These are phyloP conservation scores for Fomitopsis serialis DNA, from an alignment of 768 basidiomycete species.

Conservation along the genomic window DNA sequence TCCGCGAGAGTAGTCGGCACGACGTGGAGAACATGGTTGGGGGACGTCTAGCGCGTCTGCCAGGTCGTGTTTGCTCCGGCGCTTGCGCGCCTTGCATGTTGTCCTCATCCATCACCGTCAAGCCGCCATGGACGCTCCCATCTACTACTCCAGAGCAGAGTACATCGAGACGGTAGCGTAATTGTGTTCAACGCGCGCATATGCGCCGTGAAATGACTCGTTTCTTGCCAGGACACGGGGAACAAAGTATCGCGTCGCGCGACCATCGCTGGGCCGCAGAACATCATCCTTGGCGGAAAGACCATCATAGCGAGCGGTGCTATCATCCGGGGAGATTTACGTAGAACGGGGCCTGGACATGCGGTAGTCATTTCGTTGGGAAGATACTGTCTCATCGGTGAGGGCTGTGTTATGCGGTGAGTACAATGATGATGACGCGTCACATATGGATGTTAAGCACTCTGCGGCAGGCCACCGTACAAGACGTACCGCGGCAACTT, in stretches of 20 bases:
- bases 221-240: conserved; percentile 71
- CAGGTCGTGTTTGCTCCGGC: no score
- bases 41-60: background rate
- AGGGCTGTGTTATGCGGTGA: conserved; percentile 84
- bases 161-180: conserved; percentile 73
- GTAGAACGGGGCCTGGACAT: conserved; percentile 85
- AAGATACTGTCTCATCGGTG: conserved; percentile 87
- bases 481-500: conserved; percentile 88
- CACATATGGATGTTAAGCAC: background rate
- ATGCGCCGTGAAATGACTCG: background rate
- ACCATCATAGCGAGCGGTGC: conserved; percentile 89
- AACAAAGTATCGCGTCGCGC: conserved; percentile 94
- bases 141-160: conserved; percentile 77
- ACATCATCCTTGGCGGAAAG: conserved; percentile 96
- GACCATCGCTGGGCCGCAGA: conserved; percentile 88
- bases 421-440: conserved; percentile 8
- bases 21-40: background rate
- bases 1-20: background rate
- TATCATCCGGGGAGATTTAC: conserved; percentile 90
- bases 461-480: conserved; percentile 61
- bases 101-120: background rate
- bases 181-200: background rate
- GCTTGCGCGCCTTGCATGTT: background rate
- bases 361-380: conserved; percentile 93
- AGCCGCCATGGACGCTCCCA: conserved; percentile 56